Evolutionary conservation across 495 filamentous ascomycete species (phyloP), one percentile per base, ranked within the genome.

Genomic region (Hypomontagnella monticulosa): DNA sequence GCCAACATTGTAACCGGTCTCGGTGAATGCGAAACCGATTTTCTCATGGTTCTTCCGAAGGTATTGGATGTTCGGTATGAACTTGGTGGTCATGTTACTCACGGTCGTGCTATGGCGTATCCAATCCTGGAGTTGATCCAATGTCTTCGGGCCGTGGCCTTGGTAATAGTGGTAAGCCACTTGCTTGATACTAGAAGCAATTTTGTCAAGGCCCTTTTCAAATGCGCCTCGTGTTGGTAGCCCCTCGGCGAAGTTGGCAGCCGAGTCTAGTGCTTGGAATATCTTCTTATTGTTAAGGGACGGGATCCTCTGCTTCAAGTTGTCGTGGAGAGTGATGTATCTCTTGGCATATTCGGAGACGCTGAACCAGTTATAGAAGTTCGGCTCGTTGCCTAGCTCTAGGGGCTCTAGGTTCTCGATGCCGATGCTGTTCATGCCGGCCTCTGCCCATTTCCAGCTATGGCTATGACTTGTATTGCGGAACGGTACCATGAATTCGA

Each of bases 191-290:
- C 58, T 53, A 7, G 43, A 11, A 2, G 49, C 40, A 19, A 61
- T 27, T 15, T 50, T n/a, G 23, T 40, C 32, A 7, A 55, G 37
- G 1, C 51, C 54, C 16, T 38, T 7, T 12, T 48, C 43, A 14
- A 66, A 59, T 36, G 55, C 32, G n/a, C 30, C 37, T 19, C 38
- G 12, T 10, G 54, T 42, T 11, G 40, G 44, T 19, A 58, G 47
- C 10, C 37, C 20, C 12, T 14, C 38, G 1, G 48, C 16, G 3
- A 8, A 3, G 19, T 53, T 44, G 16, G 55, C 38, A 12, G 62
- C 44, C 10, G 53, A 54, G 47, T 66, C 62, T n/a, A 66, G 49
- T n/a, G 48, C 33, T 30, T 66, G 55, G 42, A 66, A 66, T n/a
- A 54, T 66, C 36, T 34, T 41, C n/a, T 53, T 49, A 11, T 42